These are phyloP conservation scores for Decorospora gaudefroyi DNA, from an alignment of 2,329 filamentous ascomycete species.

Conservation along the genomic window DNA sequence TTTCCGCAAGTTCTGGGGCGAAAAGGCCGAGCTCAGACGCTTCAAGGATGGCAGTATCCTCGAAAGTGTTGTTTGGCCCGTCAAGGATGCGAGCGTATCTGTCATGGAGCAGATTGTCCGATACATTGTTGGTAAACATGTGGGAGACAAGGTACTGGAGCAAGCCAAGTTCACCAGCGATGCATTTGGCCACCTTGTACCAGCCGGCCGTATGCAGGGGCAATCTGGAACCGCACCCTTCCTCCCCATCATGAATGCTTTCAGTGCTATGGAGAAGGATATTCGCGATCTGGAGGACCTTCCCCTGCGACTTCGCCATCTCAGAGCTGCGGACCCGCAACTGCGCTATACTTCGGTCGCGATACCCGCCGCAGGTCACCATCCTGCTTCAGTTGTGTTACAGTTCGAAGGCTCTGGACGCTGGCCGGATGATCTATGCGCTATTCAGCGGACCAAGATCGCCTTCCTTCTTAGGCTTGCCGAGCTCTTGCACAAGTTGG, in stretches of 20 bases:
- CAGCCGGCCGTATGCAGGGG: conserved; percentile 41
- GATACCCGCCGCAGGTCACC: conserved; percentile 54
- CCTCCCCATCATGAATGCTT: conserved; percentile 69
- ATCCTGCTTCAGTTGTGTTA: conserved; percentile 75
- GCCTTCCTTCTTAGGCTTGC: conserved; percentile 80
- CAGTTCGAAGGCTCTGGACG: conserved; percentile 92
- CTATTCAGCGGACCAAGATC: conserved; percentile 91
- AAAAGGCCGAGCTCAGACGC: conserved; percentile 86
- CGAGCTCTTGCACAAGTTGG: conserved; percentile 68
- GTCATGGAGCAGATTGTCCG: conserved; percentile 80
- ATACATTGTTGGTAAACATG: conserved; percentile 71
- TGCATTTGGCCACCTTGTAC: conserved; percentile 53
- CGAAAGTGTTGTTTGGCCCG: conserved; percentile 84
- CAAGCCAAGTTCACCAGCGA: conserved; percentile 53
- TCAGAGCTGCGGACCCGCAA: conserved; percentile 72
- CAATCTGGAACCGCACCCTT: conserved; percentile 61
- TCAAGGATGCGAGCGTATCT: conserved; percentile 62
- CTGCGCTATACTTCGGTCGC: conserved; percentile 73
- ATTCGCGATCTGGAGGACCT: conserved; percentile 79
- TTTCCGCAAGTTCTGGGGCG: conserved; percentile 93
- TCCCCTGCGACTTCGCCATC: conserved; percentile 81
- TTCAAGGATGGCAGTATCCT: conserved; percentile 95
- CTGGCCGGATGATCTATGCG: conserved; percentile 89
- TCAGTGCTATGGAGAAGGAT: conserved; percentile 73
- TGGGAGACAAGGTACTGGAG: conserved; percentile 63